Conservation (phyloP, 2,329 filamentous ascomycete genomes). For the Dactylonectria macrodidyma region DNA sequence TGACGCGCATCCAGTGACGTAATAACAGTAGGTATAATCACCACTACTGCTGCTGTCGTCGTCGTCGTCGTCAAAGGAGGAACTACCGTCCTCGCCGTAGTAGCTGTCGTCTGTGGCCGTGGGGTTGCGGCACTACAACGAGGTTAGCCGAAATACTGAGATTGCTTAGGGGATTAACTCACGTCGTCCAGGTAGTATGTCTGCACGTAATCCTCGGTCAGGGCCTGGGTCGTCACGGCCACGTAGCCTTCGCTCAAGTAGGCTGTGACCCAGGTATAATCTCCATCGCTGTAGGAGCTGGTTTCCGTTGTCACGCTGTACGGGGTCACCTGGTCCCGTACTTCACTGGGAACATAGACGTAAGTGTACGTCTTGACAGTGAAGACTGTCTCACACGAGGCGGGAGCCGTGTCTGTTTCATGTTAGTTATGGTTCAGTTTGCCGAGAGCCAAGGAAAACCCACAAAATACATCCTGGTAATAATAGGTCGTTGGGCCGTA, state of each 20-base stretch:
- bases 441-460: too few relatives aligned
- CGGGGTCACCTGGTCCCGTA: conserved; percentile 26
- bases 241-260: conserved; percentile 31
- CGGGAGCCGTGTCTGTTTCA: conserved; percentile 41
- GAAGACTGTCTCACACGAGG: conserved; percentile 48
- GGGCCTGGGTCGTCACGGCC: conserved; percentile 23
- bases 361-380: conserved; percentile 37
- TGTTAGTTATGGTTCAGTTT: too few relatives aligned
- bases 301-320: conserved; percentile 18
- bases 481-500: conserved; percentile 27
- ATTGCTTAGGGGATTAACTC: too few relatives aligned
- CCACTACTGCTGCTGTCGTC: background rate
- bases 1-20: conserved; percentile 14
- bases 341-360: conserved; percentile 30
- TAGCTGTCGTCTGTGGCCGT: conserved; percentile 24
- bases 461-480: conserved; percentile 33
- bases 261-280: conserved; percentile 34
- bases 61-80: conserved; percentile 8
- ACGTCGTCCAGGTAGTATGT: conserved; percentile 35
- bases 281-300: conserved; percentile 17
- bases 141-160: too few relatives aligned
- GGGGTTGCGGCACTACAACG: conserved; percentile 35
- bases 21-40: background rate
- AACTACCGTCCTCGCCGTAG: conserved; percentile 15
- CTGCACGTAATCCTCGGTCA: conserved; percentile 29